Evolutionary conservation across 495 filamentous ascomycete species (phyloP).

Genomic region (Beverwykella pulmonaria): DNA sequence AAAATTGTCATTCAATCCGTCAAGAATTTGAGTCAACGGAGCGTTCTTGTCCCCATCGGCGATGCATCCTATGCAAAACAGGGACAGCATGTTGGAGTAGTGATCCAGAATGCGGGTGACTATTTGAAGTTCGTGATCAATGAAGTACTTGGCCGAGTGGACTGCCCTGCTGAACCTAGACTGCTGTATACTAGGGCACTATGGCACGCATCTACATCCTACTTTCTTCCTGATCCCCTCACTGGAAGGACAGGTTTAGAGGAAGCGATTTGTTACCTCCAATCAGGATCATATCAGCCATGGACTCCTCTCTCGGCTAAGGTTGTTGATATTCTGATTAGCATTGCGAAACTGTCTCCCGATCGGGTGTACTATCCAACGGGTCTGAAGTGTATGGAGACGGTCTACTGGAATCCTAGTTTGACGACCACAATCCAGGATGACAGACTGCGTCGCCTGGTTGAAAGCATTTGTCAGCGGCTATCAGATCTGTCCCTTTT

Average conservation of each 20-base stretch:
- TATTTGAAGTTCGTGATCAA: constrained; percentile 49
- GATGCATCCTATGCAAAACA: constrained; percentile 3
- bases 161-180: constrained; percentile 40
- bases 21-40: constrained; percentile 42
- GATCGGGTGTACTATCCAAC: constrained; percentile 40
- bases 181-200: constrained; percentile 41
- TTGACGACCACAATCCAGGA: constrained; percentile 58
- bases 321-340: not conserved
- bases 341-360: constrained; percentile 37
- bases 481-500: constrained; percentile 48
- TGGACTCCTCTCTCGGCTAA: constrained; percentile 28
- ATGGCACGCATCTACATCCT: constrained; percentile 42
- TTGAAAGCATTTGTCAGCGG: constrained; percentile 50
- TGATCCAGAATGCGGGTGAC: constrained; percentile 15
- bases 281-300: constrained; percentile 31
- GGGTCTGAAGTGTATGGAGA: constrained; percentile 36
- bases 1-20: constrained; percentile 52
- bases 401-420: constrained; percentile 35
- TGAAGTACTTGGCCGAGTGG: constrained; percentile 36
- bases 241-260: constrained; percentile 40
- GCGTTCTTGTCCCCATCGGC: constrained; percentile 39
- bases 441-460: constrained; percentile 50
- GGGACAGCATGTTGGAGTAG: constrained; percentile 46
- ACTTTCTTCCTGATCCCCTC: constrained; percentile 40
- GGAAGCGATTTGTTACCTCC: constrained; percentile 39